Percentiles rank a stretch among this genome's conserved stretches.
Conservation (phyloP, 257 asterid genomes). For the Primulina tabacum region DNA sequence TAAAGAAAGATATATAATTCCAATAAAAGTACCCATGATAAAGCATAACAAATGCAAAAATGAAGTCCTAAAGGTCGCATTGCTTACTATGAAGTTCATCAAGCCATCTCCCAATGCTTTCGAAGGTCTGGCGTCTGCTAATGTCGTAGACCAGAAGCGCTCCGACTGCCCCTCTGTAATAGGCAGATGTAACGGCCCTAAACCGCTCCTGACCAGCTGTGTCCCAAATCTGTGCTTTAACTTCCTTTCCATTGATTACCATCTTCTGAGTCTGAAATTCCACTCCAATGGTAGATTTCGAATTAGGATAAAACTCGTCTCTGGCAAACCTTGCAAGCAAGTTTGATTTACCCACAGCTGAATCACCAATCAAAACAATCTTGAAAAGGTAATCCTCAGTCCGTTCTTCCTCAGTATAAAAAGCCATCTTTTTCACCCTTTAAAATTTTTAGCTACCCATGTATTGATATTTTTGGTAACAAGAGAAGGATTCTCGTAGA, state of each 20-base stretch:
- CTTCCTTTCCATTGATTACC: constrained; percentile 80
- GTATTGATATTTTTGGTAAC: constrained; percentile 16
- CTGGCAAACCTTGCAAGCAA: constrained; percentile 94
- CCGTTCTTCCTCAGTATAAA: constrained; percentile 51
- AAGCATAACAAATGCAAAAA: background rate
- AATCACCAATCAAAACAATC: constrained; percentile 77
- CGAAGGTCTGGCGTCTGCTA: constrained; percentile 87
- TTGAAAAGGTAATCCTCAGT: constrained; percentile 85
- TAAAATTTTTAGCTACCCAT: constrained; percentile 36
- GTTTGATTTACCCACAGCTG: constrained; percentile 97
- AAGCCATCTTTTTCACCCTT: constrained; percentile 56
- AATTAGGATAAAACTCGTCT: constrained; percentile 84
- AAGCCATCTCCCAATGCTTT: constrained; percentile 82
- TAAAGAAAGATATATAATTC: constrained; percentile 11
- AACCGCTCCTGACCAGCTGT: constrained; percentile 99
- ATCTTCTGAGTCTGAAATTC: constrained; percentile 95
- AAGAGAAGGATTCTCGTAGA: constrained; percentile 18
- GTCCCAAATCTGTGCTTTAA: constrained; percentile 97
- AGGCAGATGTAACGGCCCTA: constrained; percentile 96
- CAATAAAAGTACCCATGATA: background rate
- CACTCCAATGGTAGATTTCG: constrained; percentile 94
- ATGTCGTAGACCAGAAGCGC: constrained; percentile 92
- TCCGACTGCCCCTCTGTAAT: constrained; percentile 97
- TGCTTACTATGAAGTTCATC: constrained; percentile 93
- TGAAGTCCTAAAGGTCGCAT: background rate